phyloP scores from a whole-genome alignment of 2,329 filamentous ascomycete species.

The Davidsoniella virescens region DNA sequence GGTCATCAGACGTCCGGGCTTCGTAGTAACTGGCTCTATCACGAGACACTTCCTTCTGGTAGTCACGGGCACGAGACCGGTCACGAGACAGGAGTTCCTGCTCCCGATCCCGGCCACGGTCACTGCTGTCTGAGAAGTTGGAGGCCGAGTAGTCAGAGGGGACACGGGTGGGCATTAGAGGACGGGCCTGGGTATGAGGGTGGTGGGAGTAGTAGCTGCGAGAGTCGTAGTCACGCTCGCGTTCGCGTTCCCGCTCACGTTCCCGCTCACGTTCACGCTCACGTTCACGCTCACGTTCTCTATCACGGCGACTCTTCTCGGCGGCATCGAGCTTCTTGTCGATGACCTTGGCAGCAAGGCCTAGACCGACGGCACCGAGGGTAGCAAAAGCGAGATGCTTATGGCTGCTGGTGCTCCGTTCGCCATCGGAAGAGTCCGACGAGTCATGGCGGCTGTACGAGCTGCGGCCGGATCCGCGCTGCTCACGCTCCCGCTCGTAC shows the following conservation, averaged over 20 bases:
- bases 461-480: constrained; percentile 19
- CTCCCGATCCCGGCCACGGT: constrained; percentile 8
- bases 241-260: constrained; percentile 1
- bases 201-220: constrained; percentile 1
- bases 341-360: constrained; percentile 36
- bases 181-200: background rate
- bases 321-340: constrained; percentile 28
- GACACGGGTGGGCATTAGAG: background rate
- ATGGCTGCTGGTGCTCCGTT: constrained; percentile 17
- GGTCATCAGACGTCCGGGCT: constrained; percentile 8
- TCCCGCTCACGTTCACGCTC: constrained; percentile 5
- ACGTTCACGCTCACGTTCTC: constrained; percentile 9
- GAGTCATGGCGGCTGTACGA: constrained; percentile 15
- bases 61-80: constrained; percentile 9
- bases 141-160: background rate
- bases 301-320: constrained; percentile 20
- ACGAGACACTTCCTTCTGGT: constrained; percentile 9
- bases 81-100: constrained; percentile 6
- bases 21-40: constrained; percentile 8
- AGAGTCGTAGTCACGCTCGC: constrained; percentile 1
- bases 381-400: constrained; percentile 27
- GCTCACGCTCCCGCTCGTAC: constrained; percentile 15
- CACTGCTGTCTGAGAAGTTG: constrained; percentile 1
- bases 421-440: constrained; percentile 6
- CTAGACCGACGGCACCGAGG: constrained; percentile 37